A percentile compares a stretch with the other conserved stretches of the same genome.
phyloP scores from a whole-genome alignment of 106 monocot species.

The Gastrodia elata region DNA sequence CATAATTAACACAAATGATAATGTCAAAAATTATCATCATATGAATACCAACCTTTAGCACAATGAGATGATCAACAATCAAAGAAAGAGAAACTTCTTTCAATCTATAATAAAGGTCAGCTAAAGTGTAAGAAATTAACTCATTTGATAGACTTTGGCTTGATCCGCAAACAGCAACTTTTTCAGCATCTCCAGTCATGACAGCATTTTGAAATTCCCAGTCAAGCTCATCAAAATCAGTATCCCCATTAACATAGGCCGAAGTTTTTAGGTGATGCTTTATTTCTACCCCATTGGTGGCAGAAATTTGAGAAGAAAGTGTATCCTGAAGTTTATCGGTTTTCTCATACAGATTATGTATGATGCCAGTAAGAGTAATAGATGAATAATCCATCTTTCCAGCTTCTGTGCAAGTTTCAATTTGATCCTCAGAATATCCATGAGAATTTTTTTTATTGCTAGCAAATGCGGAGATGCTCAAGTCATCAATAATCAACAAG shows the following conservation, averaged over 20 bases:
- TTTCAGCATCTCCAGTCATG: not conserved
- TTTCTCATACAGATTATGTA: not conserved
- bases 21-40: not conserved
- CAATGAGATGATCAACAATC: not conserved
- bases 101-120: not conserved
- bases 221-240: not conserved
- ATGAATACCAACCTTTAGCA: not conserved
- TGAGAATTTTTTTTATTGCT: not conserved
- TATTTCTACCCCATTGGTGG: not conserved
- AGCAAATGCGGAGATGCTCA: not conserved
- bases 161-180: not conserved
- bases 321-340: not conserved
- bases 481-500: constrained; percentile 1
- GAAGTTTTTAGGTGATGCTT: not conserved
- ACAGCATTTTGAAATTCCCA: constrained; percentile 2
- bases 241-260: constrained; percentile 1
- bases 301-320: not conserved
- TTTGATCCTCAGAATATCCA: constrained; percentile 5
- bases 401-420: not conserved
- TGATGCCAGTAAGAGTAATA: constrained; percentile 1
- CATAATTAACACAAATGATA: not conserved
- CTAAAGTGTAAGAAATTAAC: constrained; percentile 1
- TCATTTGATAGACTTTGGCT: not conserved
- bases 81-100: constrained; percentile 7
- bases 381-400: constrained; percentile 3